Percentiles rank a stretch among this genome's conserved stretches.
Evolutionary conservation across 2,329 filamentous ascomycete genomes (phyloP).

Genomic region (Lomentospora prolificans): DNA sequence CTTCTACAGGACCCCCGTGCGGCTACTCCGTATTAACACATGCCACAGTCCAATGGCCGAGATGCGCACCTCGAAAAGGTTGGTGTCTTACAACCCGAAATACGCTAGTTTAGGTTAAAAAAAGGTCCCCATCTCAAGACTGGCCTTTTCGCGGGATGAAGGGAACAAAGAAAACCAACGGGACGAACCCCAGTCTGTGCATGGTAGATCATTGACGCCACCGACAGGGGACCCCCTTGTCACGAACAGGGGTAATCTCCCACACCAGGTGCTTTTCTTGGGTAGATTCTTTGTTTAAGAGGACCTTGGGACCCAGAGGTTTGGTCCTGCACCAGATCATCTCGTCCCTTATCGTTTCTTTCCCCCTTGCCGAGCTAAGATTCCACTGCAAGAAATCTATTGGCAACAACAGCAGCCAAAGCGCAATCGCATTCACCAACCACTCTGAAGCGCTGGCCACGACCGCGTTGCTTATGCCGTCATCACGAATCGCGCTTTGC

Average conservation of each 20-base stretch:
- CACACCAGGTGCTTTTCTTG: slow-evolving; percentile 5
- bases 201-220: slow-evolving; percentile 4
- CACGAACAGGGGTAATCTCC: slow-evolving; percentile 2
- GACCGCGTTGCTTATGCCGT: neutral
- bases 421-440: no score
- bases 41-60: neutral
- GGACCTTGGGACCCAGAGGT: neutral
- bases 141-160: neutral
- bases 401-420: no score
- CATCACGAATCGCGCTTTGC: neutral
- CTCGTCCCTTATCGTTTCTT: neutral
- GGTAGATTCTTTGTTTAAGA: neutral
- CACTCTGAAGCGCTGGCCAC: neutral
- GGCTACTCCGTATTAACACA: no score
- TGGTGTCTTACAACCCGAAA: neutral
- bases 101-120: neutral
- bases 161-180: neutral
- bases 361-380: neutral
- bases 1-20: no score
- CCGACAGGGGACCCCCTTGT: slow-evolving; percentile 3
- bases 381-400: no score
- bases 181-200: slow-evolving; percentile 7
- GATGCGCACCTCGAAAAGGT: neutral
- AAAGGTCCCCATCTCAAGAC: neutral
- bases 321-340: neutral